Evolutionary conservation across 495 filamentous ascomycete genomes (phyloP).

Genomic region (Penicillium simplicissimum): DNA sequence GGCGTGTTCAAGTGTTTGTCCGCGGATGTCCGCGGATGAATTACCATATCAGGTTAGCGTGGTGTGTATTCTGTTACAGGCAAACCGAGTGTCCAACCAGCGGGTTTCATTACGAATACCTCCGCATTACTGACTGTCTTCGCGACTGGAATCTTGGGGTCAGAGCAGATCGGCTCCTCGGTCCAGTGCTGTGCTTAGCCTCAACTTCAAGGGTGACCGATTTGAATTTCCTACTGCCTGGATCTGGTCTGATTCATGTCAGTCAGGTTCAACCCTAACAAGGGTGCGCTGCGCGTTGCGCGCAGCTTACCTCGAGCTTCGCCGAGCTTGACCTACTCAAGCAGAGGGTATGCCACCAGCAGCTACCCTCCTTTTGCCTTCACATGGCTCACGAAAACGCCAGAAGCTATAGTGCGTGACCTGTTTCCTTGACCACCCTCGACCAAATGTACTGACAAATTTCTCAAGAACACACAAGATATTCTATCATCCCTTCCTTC

Average conservation of each 20-base stretch:
- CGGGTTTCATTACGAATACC: background rate
- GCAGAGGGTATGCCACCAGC: constrained; percentile 28
- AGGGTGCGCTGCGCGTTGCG: constrained; percentile 9
- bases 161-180: background rate
- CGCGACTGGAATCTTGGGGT: background rate
- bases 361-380: constrained; percentile 27
- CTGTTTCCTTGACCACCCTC: background rate
- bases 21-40: background rate
- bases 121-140: background rate
- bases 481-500: constrained; percentile 35
- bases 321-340: constrained; percentile 1
- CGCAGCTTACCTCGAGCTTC: constrained; percentile 13
- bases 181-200: background rate
- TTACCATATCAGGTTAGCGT: background rate
- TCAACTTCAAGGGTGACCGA: constrained; percentile 13
- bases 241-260: constrained; percentile 20
- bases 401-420: constrained; percentile 37
- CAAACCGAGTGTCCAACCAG: background rate
- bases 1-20: background rate
- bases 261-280: constrained; percentile 17
- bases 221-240: constrained; percentile 23
- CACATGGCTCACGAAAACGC: constrained; percentile 44
- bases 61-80: background rate
- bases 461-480: constrained; percentile 33
- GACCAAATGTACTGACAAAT: background rate